Base-by-base conservation (phyloP, 805 yeast species). In the Metschnikowia corniflorae region DNA sequence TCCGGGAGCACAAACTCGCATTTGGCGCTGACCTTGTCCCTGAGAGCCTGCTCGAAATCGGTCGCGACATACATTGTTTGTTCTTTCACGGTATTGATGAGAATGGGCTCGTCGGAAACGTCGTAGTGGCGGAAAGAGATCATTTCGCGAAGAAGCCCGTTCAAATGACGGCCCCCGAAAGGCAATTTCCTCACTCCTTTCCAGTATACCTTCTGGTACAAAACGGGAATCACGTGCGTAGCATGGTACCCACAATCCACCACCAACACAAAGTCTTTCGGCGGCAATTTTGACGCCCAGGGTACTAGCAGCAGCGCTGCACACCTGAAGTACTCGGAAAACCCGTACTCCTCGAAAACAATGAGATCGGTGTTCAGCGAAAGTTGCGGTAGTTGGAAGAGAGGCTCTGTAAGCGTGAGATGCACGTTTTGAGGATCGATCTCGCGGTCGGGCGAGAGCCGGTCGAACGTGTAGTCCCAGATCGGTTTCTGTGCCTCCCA, bases 61-160 rank as follows among this genome's bases (percentile, higher is more conserved):
- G 49, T 43, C 0, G 91, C 78, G n/a, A 86, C 76, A 65, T 76
- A 79, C 57, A 86, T 73, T 24, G 91, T 65, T 41, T 74, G 68
- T 53, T 89, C 96, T 53, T 93, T 93, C 47, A 94, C 84, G 31
- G 83, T 80, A 54, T 88, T 86, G 32, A 93, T 80, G 31, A 93
- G 62, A 2, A 84, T 68, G 0, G 95, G 82, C 59, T 94, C 99
- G 43, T 93, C 96, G 55, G 86, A 80, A 48, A 93, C 88, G 53
- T 93, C 91, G 58, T 89, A 93, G 63, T 93, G 93, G 36, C 97
- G 70, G 54, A 84, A 93, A 2, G 96, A 86, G 9, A 91, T 76
- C 32, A 86, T 71, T 54, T 93, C 97, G 44, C 88, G 72, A 35
- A 94, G 60, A 33, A 82, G 76, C 3, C 96, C 96, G 35, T 87